phyloP scores from a whole-genome alignment of 805 yeast genomes.

The Sugiyamaella boreocaroliniensis region DNA sequence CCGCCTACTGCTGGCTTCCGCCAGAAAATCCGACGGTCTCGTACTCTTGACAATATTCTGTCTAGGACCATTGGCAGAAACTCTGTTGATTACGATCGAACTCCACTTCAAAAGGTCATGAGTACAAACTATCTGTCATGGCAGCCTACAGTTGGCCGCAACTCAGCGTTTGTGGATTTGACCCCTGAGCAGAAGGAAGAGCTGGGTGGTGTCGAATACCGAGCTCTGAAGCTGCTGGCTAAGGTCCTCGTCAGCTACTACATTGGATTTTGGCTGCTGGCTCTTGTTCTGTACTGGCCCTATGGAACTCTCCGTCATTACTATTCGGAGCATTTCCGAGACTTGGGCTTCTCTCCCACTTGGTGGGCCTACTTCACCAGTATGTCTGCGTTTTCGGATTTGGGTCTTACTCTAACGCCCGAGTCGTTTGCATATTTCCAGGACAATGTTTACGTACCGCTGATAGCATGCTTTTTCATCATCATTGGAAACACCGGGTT shows the following conservation, averaged over 20 bases:
- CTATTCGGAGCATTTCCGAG: slow-evolving; percentile 33
- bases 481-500: slow-evolving; percentile 93
- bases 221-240: slow-evolving; percentile 74
- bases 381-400: slow-evolving; percentile 73
- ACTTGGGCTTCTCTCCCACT: slow-evolving; percentile 59
- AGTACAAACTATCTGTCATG: slow-evolving; percentile 63
- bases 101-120: slow-evolving; percentile 19
- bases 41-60: slow-evolving; percentile 5
- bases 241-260: slow-evolving; percentile 61
- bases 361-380: slow-evolving; percentile 95
- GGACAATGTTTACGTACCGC: slow-evolving; percentile 54
- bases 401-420: slow-evolving; percentile 77
- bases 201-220: slow-evolving; percentile 93
- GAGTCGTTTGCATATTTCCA: slow-evolving; percentile 70
- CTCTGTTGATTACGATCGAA: background rate
- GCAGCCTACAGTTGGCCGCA: slow-evolving; percentile 87
- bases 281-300: slow-evolving; percentile 40
- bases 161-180: slow-evolving; percentile 80
- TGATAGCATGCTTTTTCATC: slow-evolving; percentile 62
- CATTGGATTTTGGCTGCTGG: slow-evolving; percentile 64
- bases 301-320: slow-evolving; percentile 39
- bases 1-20: background rate
- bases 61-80: slow-evolving; percentile 3
- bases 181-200: slow-evolving; percentile 85
- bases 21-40: background rate